These are phyloP conservation scores for Lumnitzera racemosa DNA, from an alignment of 345 rosid genomes.

Conservation along the genomic window DNA sequence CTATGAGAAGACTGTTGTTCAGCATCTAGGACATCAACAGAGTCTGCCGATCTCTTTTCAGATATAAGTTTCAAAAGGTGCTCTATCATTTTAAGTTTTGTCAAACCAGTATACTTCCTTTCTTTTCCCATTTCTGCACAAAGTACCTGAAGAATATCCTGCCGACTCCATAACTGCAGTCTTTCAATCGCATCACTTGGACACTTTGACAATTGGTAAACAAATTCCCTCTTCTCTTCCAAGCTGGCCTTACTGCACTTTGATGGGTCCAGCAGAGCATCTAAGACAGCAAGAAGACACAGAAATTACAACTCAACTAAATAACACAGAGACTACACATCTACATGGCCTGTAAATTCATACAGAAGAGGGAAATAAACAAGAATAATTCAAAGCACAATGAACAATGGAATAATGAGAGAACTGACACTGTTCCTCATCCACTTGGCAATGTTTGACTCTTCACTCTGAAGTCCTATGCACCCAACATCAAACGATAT, in stretches of 20 bases:
- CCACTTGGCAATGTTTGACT: too few relatives aligned
- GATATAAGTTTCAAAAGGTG: conserved; percentile 71
- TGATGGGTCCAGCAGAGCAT: conserved; percentile 35
- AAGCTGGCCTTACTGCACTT: conserved; percentile 52
- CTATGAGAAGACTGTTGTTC: conserved; percentile 28
- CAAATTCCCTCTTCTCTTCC: conserved; percentile 80
- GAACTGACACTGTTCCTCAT: too few relatives aligned
- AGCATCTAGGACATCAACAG: conserved; percentile 22
- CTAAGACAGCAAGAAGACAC: conserved; percentile 9
- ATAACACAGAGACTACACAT: neutral
- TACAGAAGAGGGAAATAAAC: too few relatives aligned
- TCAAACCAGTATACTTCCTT: conserved; percentile 91
- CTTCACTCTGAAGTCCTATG: too few relatives aligned
- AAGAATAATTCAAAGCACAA: too few relatives aligned
- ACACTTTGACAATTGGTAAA: conserved; percentile 64
- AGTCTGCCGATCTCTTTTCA: conserved; percentile 47
- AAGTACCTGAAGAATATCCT: conserved; percentile 84
- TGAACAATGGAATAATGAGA: too few relatives aligned
- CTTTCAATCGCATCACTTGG: conserved; percentile 57
- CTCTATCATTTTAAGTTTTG: conserved; percentile 86
- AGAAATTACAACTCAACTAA: neutral
- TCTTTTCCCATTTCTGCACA: conserved; percentile 97
- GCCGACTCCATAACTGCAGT: conserved; percentile 89
- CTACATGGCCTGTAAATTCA: too few relatives aligned
- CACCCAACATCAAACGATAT: too few relatives aligned